These are phyloP conservation scores for Ulota crispa DNA, from an alignment of 225 moss, liverwort and hornwort species.

Conservation along the genomic window DNA sequence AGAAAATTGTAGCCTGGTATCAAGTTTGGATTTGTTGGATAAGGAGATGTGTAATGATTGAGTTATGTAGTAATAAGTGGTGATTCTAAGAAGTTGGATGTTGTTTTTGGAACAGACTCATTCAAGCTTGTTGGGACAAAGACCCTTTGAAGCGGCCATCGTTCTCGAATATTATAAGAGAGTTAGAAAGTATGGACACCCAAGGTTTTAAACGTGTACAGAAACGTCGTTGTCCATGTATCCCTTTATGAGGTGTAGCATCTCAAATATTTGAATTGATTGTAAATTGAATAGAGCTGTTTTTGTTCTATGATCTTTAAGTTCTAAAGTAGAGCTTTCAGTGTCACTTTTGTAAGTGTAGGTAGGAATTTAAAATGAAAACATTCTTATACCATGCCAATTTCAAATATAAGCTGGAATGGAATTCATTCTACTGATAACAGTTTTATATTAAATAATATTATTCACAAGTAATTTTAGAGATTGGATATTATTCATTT, in stretches of 20 bases:
- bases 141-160: conserved; percentile 42
- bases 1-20: not conserved
- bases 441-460: not conserved
- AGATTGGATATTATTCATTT: not conserved
- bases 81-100: not conserved
- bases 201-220: not conserved
- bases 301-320: not conserved
- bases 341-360: not conserved
- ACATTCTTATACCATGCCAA: not conserved
- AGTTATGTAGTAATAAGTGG: not conserved
- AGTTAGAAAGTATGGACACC: conserved; percentile 28
- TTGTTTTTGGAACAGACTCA: conserved; percentile 36
- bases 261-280: not conserved
- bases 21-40: not conserved
- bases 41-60: not conserved
- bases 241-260: conserved; percentile 19
- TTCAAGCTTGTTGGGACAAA: conserved; percentile 42
- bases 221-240: not conserved
- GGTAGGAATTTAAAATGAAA: not conserved
- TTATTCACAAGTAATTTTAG: no score
- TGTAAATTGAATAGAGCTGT: not conserved
- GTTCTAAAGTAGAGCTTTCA: not conserved
- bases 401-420: not conserved
- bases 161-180: conserved; percentile 40
- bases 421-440: not conserved